A percentile compares a stretch with the other conserved stretches of the same genome.
phyloP scores from a whole-genome alignment of 352 stramenopile genomes.

The Aphanomyces stellatus region DNA sequence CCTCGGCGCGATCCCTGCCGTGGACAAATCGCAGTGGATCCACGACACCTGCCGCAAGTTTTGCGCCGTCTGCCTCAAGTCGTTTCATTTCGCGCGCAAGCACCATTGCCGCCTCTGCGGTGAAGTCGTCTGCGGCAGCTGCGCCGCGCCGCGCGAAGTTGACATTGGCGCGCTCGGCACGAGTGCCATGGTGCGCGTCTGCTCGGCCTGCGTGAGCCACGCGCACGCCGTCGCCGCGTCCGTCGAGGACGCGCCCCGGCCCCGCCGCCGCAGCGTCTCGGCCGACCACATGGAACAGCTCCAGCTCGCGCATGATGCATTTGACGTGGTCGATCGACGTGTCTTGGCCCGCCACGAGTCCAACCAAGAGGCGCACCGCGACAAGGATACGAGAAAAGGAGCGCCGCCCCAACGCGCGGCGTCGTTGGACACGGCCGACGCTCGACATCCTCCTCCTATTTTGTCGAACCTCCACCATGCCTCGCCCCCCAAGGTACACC shows the following conservation, averaged over 20 bases:
- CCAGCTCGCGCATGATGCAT: background rate
- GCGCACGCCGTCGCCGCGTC: slow-evolving; percentile 20
- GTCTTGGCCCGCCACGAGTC: background rate
- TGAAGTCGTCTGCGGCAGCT: slow-evolving; percentile 63
- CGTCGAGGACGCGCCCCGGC: background rate
- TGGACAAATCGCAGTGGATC: slow-evolving; percentile 47
- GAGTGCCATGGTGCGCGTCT: slow-evolving; percentile 47
- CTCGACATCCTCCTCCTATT: no score
- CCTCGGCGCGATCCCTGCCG: slow-evolving; percentile 45
- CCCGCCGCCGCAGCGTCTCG: no score
- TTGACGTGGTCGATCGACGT: background rate
- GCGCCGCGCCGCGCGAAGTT: slow-evolving; percentile 44
- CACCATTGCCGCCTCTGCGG: slow-evolving; percentile 68
- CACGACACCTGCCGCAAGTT: slow-evolving; percentile 40
- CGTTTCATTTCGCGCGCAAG: slow-evolving; percentile 49
- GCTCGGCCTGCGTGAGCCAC: slow-evolving; percentile 50
- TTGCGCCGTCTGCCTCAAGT: slow-evolving; percentile 58
- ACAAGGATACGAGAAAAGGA: no score
- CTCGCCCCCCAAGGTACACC: no score
- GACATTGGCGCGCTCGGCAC: slow-evolving; percentile 29
- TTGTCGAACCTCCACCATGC: no score
- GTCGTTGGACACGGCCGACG: no score
- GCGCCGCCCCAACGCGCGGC: no score
- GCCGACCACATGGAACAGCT: background rate
- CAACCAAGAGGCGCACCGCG: no score